phyloP scores from a whole-genome alignment of 2,329 filamentous ascomycete genomes.

The Cladophialophora exuberans region DNA sequence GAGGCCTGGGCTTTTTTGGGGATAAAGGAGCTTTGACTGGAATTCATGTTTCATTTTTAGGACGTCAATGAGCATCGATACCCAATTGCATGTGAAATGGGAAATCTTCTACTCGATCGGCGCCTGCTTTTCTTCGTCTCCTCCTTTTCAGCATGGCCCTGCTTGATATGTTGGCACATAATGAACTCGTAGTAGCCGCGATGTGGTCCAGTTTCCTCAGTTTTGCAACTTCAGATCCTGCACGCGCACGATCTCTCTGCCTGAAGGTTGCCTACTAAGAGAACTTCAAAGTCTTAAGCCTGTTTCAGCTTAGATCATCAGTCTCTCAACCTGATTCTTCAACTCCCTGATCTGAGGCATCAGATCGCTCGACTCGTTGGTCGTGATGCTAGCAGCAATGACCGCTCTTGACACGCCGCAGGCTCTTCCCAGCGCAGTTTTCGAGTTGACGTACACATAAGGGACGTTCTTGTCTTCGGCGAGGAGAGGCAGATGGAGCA shows the following conservation, averaged over 20 bases:
- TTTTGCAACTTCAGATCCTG: neutral
- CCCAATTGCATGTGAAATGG: neutral
- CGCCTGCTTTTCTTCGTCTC: neutral
- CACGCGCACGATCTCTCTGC: too few relatives aligned
- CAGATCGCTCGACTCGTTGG: slow-evolving; percentile 87
- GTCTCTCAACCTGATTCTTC: slow-evolving; percentile 93
- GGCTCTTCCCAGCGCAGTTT: slow-evolving; percentile 84
- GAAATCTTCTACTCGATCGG: neutral
- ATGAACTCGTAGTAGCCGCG: too few relatives aligned
- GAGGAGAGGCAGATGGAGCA: slow-evolving; percentile 85
- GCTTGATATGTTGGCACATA: neutral
- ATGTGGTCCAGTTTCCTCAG: too few relatives aligned
- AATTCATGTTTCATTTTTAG: neutral
- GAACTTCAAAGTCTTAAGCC: too few relatives aligned
- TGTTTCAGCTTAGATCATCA: slow-evolving; percentile 72
- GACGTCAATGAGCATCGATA: neutral
- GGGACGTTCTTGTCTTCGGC: slow-evolving; percentile 76
- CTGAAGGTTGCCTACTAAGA: too few relatives aligned
- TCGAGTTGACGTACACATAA: slow-evolving; percentile 68
- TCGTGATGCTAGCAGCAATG: slow-evolving; percentile 85
- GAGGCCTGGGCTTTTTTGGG: neutral
- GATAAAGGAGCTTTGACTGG: neutral
- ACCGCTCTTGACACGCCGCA: slow-evolving; percentile 88
- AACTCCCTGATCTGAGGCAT: slow-evolving; percentile 83
- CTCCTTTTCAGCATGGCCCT: neutral